These are phyloP conservation scores for Gymnopilus dilepis DNA, from an alignment of 768 basidiomycete genomes.

Conservation along the genomic window DNA sequence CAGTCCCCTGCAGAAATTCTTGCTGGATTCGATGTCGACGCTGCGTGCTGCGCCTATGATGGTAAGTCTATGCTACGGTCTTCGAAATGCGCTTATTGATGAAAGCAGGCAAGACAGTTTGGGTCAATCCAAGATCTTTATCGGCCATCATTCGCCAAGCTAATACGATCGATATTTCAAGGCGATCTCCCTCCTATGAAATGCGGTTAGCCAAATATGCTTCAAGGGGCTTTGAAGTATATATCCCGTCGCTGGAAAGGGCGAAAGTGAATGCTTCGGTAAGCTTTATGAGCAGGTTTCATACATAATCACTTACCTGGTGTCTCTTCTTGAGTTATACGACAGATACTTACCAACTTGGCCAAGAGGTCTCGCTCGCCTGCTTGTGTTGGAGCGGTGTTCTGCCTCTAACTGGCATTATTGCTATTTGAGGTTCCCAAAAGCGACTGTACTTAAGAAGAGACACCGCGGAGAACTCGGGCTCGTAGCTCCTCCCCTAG, in stretches of 20 bases:
- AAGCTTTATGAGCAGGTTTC: slow-evolving; percentile 21
- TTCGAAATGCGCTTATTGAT: background rate
- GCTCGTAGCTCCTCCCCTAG: too few species aligned
- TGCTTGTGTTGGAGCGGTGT: slow-evolving; percentile 68
- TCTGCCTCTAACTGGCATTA: too few species aligned
- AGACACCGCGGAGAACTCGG: too few species aligned
- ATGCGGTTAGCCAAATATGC: too few species aligned
- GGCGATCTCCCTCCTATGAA: too few species aligned
- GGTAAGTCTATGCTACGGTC: slow-evolving; percentile 16
- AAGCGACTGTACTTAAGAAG: too few species aligned
- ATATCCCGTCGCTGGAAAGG: slow-evolving; percentile 55
- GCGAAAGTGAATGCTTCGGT: slow-evolving; percentile 64
- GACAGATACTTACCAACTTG: slow-evolving; percentile 61
- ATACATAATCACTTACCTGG: background rate
- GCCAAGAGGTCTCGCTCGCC: slow-evolving; percentile 61
- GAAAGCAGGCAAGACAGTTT: slow-evolving; percentile 54
- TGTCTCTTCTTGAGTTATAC: background rate
- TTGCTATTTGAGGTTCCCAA: too few species aligned
- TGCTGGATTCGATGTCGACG: slow-evolving; percentile 71
- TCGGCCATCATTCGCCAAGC: slow-evolving; percentile 67
- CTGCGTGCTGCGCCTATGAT: slow-evolving; percentile 59
- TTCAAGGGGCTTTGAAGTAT: slow-evolving; percentile 57
- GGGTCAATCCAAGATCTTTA: slow-evolving; percentile 63
- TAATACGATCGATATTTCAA: too few species aligned
- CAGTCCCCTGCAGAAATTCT: slow-evolving; percentile 71